Evolutionary conservation across 208 protist genomes (phyloP).

Genomic region (Jaenimonas drosophilae): DNA sequence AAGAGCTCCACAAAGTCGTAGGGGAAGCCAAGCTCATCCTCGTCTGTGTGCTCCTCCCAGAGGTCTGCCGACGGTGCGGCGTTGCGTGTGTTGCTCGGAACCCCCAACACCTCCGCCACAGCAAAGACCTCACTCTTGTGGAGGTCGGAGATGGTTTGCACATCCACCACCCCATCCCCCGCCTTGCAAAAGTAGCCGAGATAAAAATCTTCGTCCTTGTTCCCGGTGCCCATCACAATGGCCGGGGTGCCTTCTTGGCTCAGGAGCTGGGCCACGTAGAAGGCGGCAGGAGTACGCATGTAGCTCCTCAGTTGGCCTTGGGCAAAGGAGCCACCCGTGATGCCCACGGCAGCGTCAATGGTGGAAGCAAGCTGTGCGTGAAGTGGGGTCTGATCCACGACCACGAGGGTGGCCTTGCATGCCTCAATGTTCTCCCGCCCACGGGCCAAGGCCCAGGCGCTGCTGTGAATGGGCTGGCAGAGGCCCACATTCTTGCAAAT

Average conservation of each 20-base stretch:
- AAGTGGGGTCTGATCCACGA: constrained; percentile 90
- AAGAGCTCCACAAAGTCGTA: constrained; percentile 96
- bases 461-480: constrained; percentile 92
- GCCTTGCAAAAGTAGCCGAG: constrained; percentile 96
- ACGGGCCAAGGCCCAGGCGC: constrained; percentile 75
- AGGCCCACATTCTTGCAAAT: constrained; percentile 89
- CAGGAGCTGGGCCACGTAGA: constrained; percentile 91
- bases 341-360: constrained; percentile 60
- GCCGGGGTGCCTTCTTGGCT: constrained; percentile 72
- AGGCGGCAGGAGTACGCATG: constrained; percentile 91
- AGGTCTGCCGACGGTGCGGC: constrained; percentile 92
- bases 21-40: constrained; percentile 93
- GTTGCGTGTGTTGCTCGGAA: constrained; percentile 72
- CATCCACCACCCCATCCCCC: constrained; percentile 93
- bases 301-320: constrained; percentile 91
- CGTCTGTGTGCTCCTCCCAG: constrained; percentile 94
- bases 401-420: constrained; percentile 73
- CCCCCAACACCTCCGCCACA: constrained; percentile 68
- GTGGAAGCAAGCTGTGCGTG: constrained; percentile 53
- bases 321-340: constrained; percentile 81
- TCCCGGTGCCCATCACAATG: constrained; percentile 95
- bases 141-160: constrained; percentile 94
- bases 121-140: constrained; percentile 94
- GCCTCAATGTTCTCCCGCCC: constrained; percentile 76
- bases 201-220: constrained; percentile 96